phyloP scores from a whole-genome alignment of 1,139 yeast species.

The Torulaspora pretoriensis region DNA sequence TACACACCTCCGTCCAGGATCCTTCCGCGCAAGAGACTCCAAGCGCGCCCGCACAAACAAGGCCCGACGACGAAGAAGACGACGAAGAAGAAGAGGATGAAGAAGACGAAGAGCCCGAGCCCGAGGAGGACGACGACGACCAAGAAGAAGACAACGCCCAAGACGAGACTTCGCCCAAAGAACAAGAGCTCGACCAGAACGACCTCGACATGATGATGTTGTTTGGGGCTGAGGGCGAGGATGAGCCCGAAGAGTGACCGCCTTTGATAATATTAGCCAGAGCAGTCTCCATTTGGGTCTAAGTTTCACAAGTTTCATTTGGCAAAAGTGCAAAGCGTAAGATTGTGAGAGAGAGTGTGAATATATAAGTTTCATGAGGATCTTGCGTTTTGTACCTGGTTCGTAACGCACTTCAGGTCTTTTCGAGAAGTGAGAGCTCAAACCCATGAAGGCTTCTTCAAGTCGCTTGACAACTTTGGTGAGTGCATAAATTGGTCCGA shows the following conservation, averaged over 20 bases:
- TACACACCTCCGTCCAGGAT: conserved; percentile 15
- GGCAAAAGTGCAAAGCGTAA: conserved; percentile 29
- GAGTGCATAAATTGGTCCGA: conserved; percentile 39
- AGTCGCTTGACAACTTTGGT: conserved; percentile 35
- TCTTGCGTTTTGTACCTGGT: conserved; percentile 38
- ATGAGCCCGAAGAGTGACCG: conserved; percentile 19
- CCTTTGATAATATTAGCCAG: too few relatives aligned
- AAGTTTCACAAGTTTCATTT: conserved; percentile 13
- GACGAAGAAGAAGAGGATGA: conserved; percentile 30
- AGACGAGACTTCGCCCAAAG: conserved; percentile 7
- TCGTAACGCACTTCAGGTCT: conserved; percentile 39
- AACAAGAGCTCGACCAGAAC: conserved; percentile 32
- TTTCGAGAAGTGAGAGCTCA: conserved; percentile 32
- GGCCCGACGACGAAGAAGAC: conserved; percentile 31
- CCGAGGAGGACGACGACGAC: conserved; percentile 36
- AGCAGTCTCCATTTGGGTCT: too few relatives aligned
- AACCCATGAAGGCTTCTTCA: conserved; percentile 39
- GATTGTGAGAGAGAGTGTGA: conserved; percentile 33
- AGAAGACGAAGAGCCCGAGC: conserved; percentile 40
- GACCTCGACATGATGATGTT: conserved; percentile 39
- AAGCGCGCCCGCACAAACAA: conserved; percentile 23
- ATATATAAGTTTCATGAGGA: conserved; percentile 47
- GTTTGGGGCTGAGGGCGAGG: conserved; percentile 37
- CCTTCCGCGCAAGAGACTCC: background rate
- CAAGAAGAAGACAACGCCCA: background rate